These are phyloP conservation scores for Hirsutella thompsonii DNA, from an alignment of 2,329 filamentous ascomycete genomes.

Conservation along the genomic window DNA sequence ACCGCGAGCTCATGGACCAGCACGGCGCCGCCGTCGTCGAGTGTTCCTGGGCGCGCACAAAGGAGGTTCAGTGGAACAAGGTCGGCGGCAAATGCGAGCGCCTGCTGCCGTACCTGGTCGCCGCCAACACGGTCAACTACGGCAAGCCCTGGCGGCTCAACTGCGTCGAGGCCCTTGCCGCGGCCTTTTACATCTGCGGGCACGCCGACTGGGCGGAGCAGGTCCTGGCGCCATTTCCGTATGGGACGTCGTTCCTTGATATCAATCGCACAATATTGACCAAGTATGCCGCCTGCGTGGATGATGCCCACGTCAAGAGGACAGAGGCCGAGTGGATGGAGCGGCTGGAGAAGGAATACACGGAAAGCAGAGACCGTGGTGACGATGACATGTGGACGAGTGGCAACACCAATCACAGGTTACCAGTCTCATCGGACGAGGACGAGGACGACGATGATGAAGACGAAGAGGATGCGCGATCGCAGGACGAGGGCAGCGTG, in stretches of 20 bases:
- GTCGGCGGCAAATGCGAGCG: constrained; percentile 92
- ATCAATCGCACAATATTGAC: constrained; percentile 79
- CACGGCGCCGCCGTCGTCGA: constrained; percentile 93
- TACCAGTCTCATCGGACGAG: constrained; percentile 33
- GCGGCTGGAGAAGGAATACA: constrained; percentile 80
- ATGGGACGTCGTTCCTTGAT: constrained; percentile 76
- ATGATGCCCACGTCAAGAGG: constrained; percentile 72
- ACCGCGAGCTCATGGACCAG: constrained; percentile 69
- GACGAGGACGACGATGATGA: constrained; percentile 36
- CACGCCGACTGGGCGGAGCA: constrained; percentile 82
- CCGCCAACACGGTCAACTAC: constrained; percentile 95
- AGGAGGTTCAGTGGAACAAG: constrained; percentile 79
- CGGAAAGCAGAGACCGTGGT: constrained; percentile 59
- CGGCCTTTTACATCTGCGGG: constrained; percentile 86
- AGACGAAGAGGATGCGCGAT: constrained; percentile 25
- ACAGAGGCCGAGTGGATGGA: constrained; percentile 80
- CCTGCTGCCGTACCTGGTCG: constrained; percentile 84
- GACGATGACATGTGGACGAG: constrained; percentile 76
- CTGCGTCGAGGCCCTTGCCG: constrained; percentile 88
- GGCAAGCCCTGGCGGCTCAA: constrained; percentile 91
- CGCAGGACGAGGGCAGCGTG: constrained; percentile 28
- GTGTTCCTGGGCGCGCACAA: constrained; percentile 87
- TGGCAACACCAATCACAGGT: constrained; percentile 69
- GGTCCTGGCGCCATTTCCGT: constrained; percentile 73
- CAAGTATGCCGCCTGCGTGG: constrained; percentile 70